Evolutionary conservation across 108 stramenopile species (phyloP).

Genomic region (Parietichytrium sp.): DNA sequence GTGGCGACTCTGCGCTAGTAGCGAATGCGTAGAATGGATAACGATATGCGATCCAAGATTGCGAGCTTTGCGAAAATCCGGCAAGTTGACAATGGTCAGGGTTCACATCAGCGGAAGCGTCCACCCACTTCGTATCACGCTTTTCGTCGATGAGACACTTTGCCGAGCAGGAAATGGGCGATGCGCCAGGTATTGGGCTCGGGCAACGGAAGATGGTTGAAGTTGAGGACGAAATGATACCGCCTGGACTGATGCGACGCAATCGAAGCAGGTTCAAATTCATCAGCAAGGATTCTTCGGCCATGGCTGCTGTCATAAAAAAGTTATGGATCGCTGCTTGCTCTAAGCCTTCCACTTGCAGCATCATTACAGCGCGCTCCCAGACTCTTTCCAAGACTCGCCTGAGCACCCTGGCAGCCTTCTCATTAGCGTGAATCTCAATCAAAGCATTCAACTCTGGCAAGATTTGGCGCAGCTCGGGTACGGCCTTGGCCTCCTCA

Average conservation of each 20-base stretch:
- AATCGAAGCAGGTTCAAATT: neutral
- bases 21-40: neutral
- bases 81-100: too few relatives aligned
- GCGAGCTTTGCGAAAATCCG: neutral
- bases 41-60: constrained; percentile 5
- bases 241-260: neutral
- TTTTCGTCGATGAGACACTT: neutral
- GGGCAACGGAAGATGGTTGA: neutral
- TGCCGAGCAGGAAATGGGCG: neutral
- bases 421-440: neutral
- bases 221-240: neutral
- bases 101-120: neutral
- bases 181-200: neutral
- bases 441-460: neutral
- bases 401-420: constrained; percentile 2
- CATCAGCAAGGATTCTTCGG: neutral
- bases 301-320: neutral
- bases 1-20: too few relatives aligned
- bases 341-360: neutral
- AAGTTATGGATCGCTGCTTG: constrained; percentile 8
- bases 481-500: neutral
- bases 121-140: constrained; percentile 28
- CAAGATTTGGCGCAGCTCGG: neutral
- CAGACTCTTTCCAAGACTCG: constrained; percentile 15
- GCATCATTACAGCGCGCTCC: constrained; percentile 17